phyloP scores from a whole-genome alignment of 1,139 yeast genomes.

The Yamadazyma friedrichii region DNA sequence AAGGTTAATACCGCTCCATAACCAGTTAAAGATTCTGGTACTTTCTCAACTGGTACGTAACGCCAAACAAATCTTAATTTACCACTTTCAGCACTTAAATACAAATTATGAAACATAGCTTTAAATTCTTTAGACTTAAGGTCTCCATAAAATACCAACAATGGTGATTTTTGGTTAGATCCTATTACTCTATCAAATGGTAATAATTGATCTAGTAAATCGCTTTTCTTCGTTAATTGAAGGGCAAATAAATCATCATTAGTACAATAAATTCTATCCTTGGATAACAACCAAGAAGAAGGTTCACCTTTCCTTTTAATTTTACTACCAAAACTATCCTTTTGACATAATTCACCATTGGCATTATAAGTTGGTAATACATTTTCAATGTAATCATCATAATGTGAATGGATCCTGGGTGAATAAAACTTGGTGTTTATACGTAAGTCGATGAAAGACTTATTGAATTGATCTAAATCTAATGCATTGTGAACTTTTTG shows the following conservation, averaged over 20 bases:
- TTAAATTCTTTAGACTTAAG: slow-evolving; percentile 47
- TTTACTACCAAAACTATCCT: slow-evolving; percentile 39
- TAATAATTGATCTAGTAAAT: slow-evolving; percentile 18
- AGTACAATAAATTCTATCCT: slow-evolving; percentile 59
- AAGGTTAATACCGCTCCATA: slow-evolving; percentile 62
- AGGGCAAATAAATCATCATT: slow-evolving; percentile 69
- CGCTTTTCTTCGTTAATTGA: slow-evolving; percentile 36
- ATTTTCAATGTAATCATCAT: slow-evolving; percentile 42
- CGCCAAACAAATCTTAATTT: slow-evolving; percentile 78
- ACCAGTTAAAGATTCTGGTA: slow-evolving; percentile 49
- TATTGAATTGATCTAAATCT: slow-evolving; percentile 16
- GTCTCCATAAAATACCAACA: slow-evolving; percentile 51
- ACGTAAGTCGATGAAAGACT: slow-evolving; percentile 47
- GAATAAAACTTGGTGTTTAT: slow-evolving; percentile 53
- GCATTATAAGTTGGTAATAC: slow-evolving; percentile 16
- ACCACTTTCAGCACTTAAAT: slow-evolving; percentile 59
- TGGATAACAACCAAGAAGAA: slow-evolving; percentile 53
- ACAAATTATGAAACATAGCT: slow-evolving; percentile 57
- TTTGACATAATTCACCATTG: slow-evolving; percentile 23
- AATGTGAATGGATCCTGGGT: slow-evolving; percentile 68
- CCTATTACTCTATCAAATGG: slow-evolving; percentile 67
- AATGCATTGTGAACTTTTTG: slow-evolving; percentile 31
- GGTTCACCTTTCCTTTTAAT: slow-evolving; percentile 20
- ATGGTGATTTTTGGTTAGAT: slow-evolving; percentile 34
- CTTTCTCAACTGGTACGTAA: slow-evolving; percentile 38